A percentile compares a stretch with the other conserved stretches of the same genome.
Conservation (phyloP, 179 eudicot genomes). For the Corrigiola litoralis region DNA sequence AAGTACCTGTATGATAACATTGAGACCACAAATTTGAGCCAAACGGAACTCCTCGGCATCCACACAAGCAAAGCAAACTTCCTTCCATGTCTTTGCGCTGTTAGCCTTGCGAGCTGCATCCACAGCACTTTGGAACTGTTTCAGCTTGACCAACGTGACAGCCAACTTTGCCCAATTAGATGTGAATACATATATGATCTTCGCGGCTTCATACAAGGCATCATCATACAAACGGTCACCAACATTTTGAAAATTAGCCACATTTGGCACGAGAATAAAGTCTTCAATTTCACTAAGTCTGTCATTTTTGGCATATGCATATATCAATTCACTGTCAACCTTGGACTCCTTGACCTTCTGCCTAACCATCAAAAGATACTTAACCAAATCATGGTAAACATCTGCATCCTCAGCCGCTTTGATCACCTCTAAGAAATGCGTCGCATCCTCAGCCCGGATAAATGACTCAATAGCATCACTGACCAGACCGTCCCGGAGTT, state of each 20-base stretch:
- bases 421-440: constrained; percentile 49
- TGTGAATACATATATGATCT: constrained; percentile 44
- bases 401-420: constrained; percentile 44
- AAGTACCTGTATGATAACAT: constrained; percentile 45
- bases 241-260: constrained; percentile 49
- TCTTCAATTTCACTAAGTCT: constrained; percentile 47
- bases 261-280: constrained; percentile 49
- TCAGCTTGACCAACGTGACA: constrained; percentile 40
- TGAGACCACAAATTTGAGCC: constrained; percentile 57
- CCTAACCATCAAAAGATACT: constrained; percentile 49
- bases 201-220: constrained; percentile 51
- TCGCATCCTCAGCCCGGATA: constrained; percentile 48
- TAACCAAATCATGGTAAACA: constrained; percentile 49
- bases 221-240: constrained; percentile 47
- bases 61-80: constrained; percentile 58
- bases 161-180: constrained; percentile 58
- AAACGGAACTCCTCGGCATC: constrained; percentile 51
- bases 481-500: constrained; percentile 43
- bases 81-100: constrained; percentile 54
- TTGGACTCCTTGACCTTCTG: constrained; percentile 49
- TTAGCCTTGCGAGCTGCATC: constrained; percentile 57
- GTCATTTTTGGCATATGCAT: constrained; percentile 48
- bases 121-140: constrained; percentile 54
- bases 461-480: constrained; percentile 58
- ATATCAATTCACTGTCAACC: constrained; percentile 52